These are phyloP conservation scores for Arthrobotrys sphaeroides DNA, from an alignment of 2,329 filamentous ascomycete genomes.

Conservation along the genomic window DNA sequence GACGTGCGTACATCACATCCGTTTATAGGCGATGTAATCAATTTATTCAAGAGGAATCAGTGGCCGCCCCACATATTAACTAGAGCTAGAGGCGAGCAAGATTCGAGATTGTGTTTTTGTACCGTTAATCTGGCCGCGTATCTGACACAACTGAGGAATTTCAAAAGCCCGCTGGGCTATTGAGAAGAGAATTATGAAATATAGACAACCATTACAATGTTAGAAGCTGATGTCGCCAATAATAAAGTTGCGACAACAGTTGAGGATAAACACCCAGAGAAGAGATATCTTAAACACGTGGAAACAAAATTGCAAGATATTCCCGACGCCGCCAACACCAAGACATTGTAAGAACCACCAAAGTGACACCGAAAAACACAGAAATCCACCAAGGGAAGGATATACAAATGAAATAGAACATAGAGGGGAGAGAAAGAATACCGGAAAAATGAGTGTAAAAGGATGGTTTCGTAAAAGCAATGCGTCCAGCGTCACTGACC, in stretches of 20 bases:
- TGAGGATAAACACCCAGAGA: background rate
- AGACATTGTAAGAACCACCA: background rate
- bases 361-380: background rate
- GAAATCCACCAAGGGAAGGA: background rate
- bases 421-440: background rate
- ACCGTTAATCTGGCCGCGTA: too few relatives aligned
- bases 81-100: too few relatives aligned
- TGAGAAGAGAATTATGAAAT: background rate
- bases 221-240: background rate
- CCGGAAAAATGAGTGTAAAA: background rate
- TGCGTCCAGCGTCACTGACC: background rate
- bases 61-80: too few relatives aligned
- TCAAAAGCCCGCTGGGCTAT: background rate
- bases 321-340: constrained; percentile 33
- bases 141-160: background rate
- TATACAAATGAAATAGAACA: background rate
- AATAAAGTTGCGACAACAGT: too few relatives aligned
- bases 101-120: too few relatives aligned
- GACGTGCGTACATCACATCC: too few relatives aligned
- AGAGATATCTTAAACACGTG: too few relatives aligned
- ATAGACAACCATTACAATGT: constrained; percentile 3
- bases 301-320: background rate
- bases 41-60: too few relatives aligned
- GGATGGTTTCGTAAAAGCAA: background rate
- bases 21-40: too few relatives aligned